Conservation (phyloP, 2,329 filamentous ascomycete genomes). For the Verticillium nonalfalfae region DNA sequence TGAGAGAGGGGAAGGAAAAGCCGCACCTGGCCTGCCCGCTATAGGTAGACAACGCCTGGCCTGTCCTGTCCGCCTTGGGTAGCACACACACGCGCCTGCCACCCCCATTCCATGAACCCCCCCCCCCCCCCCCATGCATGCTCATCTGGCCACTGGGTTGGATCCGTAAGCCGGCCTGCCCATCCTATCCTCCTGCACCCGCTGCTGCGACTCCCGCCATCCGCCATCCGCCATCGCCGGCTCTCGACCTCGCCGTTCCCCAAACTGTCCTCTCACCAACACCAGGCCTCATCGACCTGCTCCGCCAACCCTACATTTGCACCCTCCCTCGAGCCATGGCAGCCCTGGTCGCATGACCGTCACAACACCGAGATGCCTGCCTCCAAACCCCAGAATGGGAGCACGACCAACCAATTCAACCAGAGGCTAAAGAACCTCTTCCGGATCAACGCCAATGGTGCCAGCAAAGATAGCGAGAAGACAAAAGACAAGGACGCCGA, state of each 20-base stretch:
- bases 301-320: not conserved
- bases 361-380: slow-evolving; percentile 36
- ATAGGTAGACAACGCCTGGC: not conserved
- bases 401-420: slow-evolving; percentile 54
- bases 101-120: not conserved
- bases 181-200: not conserved
- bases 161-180: not conserved
- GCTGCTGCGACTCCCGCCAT: slow-evolving; percentile 4
- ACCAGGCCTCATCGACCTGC: slow-evolving; percentile 2
- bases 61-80: not conserved
- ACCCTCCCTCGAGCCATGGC: slow-evolving; percentile 25
- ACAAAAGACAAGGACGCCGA: slow-evolving; percentile 21
- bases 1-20: not conserved
- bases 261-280: slow-evolving; percentile 5
- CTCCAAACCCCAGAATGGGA: slow-evolving; percentile 45
- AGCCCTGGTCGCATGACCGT: slow-evolving; percentile 20
- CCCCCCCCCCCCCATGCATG: not conserved
- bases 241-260: slow-evolving; percentile 1
- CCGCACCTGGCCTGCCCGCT: not conserved
- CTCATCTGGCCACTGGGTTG: not conserved
- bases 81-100: not conserved
- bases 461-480: slow-evolving; percentile 25
- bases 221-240: slow-evolving; percentile 16
- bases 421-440: slow-evolving; percentile 68
- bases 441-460: slow-evolving; percentile 51